Base-by-base conservation (phyloP, 257 asterid species). In the Haberlea rhodopensis region DNA sequence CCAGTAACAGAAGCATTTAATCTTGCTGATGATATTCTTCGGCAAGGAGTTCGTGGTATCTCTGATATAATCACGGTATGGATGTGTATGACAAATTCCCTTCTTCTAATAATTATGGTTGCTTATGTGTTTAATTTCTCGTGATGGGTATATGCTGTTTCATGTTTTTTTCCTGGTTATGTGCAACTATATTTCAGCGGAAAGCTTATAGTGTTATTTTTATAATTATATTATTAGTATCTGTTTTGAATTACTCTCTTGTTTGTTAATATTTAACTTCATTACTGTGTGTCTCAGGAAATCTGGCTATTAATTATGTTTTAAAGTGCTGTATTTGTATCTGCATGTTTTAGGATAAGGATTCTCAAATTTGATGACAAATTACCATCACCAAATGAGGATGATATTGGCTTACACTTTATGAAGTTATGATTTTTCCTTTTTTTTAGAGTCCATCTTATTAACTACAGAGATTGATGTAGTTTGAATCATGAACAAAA, bases 1-100 rank as follows among this genome's bases (percentile, higher is more conserved):
- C 98, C 98, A 37, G 96, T 91, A 40, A 89, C 96, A 40, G 98
- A 91, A 76, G 98, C 98, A 21, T 91, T 91, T 80, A 87, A 87
- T 82, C 84, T 91, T 71, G 98, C 98, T 72, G 98, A 87, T 87
- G 96, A 91, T 74, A 87, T 87, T 76, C 95, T 91, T 68, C 85
- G 98, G 26, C 98, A 89, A 82, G 96, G 98, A 43, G 95, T 91
- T 68, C 96, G 96, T 76, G 96, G 98, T 62, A 89, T 91, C 73
- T 89, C 98, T 69, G 96, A 91, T 76, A 85, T 91, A 80, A 91
- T 91, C 68, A 91, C 87, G 80, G 98, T 88, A 88, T 57, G 76
- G 8, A 6, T 29, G 56, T 51, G 52, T 9, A 22, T 55, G 23
- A 46, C 62, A 31, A 9, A 32, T 68, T 63, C 6, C 5, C 3